Conservation (phyloP, 1,284 basidiomycete genomes). For the Mycena citricolor region DNA sequence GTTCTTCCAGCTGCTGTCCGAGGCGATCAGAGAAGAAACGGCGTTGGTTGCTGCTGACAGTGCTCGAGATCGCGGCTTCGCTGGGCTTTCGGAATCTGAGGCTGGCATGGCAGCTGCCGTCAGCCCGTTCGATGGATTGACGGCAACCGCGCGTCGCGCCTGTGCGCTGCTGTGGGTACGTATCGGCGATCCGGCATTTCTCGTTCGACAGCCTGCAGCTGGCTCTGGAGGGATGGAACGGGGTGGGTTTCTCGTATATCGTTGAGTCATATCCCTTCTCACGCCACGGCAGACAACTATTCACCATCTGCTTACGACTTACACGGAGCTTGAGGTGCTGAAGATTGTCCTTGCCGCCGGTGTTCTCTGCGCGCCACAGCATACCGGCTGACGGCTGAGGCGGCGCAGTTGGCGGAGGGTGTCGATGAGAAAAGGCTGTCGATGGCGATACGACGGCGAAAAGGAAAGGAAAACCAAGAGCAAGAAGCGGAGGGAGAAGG, state of each 20-base stretch:
- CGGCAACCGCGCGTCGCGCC: conserved; percentile 78
- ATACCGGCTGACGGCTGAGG: conserved; percentile 55
- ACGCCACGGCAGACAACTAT: conserved; percentile 29
- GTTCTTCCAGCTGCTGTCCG: conserved; percentile 87
- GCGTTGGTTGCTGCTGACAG: conserved; percentile 63
- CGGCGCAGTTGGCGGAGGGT: conserved; percentile 54
- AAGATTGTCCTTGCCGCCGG: conserved; percentile 82
- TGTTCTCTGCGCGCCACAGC: conserved; percentile 78
- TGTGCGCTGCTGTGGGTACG: conserved; percentile 84
- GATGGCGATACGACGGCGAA: conserved; percentile 22
- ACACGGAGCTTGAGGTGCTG: conserved; percentile 79
- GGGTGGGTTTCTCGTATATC: conserved; percentile 9
- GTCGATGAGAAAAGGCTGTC: too few relatives aligned
- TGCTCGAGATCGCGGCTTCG: conserved; percentile 63
- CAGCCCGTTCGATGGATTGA: conserved; percentile 78
- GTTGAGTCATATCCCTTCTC: too few relatives aligned
- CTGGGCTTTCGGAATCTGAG: conserved; percentile 29
- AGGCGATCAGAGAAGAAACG: conserved; percentile 82
- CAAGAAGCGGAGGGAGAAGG: neutral
- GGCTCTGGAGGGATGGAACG: conserved; percentile 40
- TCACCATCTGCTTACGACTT: conserved; percentile 76
- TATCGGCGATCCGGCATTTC: conserved; percentile 87
- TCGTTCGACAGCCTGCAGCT: conserved; percentile 82
- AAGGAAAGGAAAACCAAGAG: neutral
- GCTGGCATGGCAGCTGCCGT: conserved; percentile 48